A percentile compares a stretch with the other conserved stretches of the same genome.
Conservation (phyloP, 2,329 filamentous ascomycete genomes). For the Aplosporella prunicola region DNA sequence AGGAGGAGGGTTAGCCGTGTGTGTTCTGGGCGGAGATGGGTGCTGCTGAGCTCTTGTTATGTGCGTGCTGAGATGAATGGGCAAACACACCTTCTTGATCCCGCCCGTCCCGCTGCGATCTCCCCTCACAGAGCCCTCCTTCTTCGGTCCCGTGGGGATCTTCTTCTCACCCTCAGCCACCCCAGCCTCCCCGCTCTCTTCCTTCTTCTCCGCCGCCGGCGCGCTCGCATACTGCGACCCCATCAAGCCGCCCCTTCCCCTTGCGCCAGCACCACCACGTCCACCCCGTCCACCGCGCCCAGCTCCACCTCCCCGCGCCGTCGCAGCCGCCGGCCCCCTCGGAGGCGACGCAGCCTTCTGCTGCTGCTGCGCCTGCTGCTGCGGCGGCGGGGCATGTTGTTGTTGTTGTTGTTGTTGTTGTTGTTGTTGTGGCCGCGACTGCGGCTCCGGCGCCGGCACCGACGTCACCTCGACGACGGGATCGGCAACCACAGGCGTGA, state of each 20-base stretch:
- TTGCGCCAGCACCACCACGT: slow-evolving; percentile 10
- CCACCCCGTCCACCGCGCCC: slow-evolving; percentile 11
- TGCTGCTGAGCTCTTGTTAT: background rate
- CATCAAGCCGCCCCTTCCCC: slow-evolving; percentile 11
- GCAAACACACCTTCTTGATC: slow-evolving; percentile 33
- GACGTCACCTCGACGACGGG: slow-evolving; percentile 29
- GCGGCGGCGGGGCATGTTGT: slow-evolving; percentile 11
- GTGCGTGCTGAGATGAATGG: slow-evolving; percentile 6
- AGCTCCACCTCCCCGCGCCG: too few relatives aligned
- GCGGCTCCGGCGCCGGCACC: slow-evolving; percentile 1
- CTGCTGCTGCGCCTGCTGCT: slow-evolving; percentile 13
- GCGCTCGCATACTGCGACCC: slow-evolving; percentile 8
- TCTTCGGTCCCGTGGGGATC: slow-evolving; percentile 11
- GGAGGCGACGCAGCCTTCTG: slow-evolving; percentile 16
- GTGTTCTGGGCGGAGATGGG: slow-evolving; percentile 14
- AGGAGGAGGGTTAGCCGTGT: slow-evolving; percentile 9
- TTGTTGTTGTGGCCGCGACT: background rate
- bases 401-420: background rate
- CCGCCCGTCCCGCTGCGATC: slow-evolving; percentile 47
- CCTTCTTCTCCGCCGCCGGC: slow-evolving; percentile 12
- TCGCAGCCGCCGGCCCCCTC: slow-evolving; percentile 22
- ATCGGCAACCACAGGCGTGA: slow-evolving; percentile 36
- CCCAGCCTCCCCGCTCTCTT: slow-evolving; percentile 16
- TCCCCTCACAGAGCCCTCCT: slow-evolving; percentile 38
- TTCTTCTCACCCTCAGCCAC: slow-evolving; percentile 15